Evolutionary conservation across 352 stramenopile genomes (phyloP), one percentile per base, ranked within the genome.

Genomic region (Globisporangium viniferum): DNA sequence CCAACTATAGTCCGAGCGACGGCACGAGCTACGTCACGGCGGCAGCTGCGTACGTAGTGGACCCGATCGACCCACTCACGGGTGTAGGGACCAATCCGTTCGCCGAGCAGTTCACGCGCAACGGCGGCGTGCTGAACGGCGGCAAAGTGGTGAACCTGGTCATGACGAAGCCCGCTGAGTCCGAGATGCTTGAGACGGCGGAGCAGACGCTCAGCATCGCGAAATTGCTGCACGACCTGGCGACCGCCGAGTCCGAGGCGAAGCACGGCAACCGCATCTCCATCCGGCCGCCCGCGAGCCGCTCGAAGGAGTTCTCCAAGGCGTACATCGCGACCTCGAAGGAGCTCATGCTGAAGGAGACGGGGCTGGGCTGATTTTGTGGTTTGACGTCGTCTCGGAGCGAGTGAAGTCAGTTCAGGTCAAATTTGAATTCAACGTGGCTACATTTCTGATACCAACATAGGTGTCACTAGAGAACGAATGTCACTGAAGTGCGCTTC

Each of bases 141-240:
- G 74, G 74, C 5, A 70, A 78, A 20, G 67, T 80, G 46, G 70
- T 79, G 12, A 64, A 76, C 27, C 70, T 81, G 46, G 64, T 86
- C 14, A 61, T 81, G 36, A 41, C 71, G 51, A 86, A 64, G 46
- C 54, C 54, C 4, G 20, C 73, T 1, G 77, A 90, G 31, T 63
- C 78, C 2, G 74, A 86, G 62, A 48, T 77, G 49, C 71, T 90
- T 27, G 84, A 89, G 69, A 85, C 73, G 1, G 86, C 84, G 0
- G 84, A 91, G 54, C 82, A 94, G 61, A 92, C 81, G 36, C 74
- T 93, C 7, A 75, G 70, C n/a, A 92, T 93, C 79, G 80, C 84
- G 58, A 92, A 92, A 59, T 61, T 93, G 58, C 73, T 93, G 33
- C 82, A 94, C 60, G 81, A 94, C 24, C 67, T 90, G 27, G 84